These are phyloP conservation scores for Entophlyctis luteolus DNA, from an alignment of 192 early-diverging fungal species.

Conservation along the genomic window DNA sequence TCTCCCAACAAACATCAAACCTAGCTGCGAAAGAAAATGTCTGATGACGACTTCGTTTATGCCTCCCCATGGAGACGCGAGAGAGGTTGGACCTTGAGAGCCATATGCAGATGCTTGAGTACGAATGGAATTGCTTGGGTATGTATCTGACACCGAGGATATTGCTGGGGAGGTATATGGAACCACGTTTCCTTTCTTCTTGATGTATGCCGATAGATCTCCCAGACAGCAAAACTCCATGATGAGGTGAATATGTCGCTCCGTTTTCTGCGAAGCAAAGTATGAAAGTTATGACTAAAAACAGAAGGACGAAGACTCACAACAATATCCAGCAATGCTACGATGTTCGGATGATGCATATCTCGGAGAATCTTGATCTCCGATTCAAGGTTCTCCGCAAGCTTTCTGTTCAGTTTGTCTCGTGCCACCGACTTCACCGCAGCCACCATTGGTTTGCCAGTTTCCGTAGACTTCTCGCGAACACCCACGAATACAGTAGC, in stretches of 20 bases:
- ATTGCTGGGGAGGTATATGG: background rate
- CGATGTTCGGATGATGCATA: constrained; percentile 81
- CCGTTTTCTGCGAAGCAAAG: constrained; percentile 65
- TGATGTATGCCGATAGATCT: constrained; percentile 88
- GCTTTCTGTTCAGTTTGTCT: constrained; percentile 83
- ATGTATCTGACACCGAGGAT: constrained; percentile 12
- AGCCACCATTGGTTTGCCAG: constrained; percentile 40
- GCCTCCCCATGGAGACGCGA: constrained; percentile 65
- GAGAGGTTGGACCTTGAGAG: constrained; percentile 25
- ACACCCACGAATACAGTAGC: constrained; percentile 86
- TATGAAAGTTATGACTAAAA: background rate
- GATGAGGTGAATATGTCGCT: constrained; percentile 88
- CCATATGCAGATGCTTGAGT: constrained; percentile 24
- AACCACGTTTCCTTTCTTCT: constrained; percentile 44
- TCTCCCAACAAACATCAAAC: constrained; percentile 38
- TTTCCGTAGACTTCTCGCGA: background rate
- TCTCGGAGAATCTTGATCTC: constrained; percentile 91
- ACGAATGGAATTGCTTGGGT: background rate
- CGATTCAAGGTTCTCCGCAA: constrained; percentile 89
- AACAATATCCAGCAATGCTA: constrained; percentile 82
- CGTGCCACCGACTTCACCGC: constrained; percentile 89
- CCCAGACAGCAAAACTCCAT: constrained; percentile 98
- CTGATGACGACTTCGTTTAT: constrained; percentile 75
- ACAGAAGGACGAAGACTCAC: constrained; percentile 41
- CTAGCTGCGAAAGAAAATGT: constrained; percentile 81